Evolutionary conservation across 768 basidiomycete genomes (phyloP), one percentile per base, ranked within the genome.

Genomic region (Termitomyces sp.): DNA sequence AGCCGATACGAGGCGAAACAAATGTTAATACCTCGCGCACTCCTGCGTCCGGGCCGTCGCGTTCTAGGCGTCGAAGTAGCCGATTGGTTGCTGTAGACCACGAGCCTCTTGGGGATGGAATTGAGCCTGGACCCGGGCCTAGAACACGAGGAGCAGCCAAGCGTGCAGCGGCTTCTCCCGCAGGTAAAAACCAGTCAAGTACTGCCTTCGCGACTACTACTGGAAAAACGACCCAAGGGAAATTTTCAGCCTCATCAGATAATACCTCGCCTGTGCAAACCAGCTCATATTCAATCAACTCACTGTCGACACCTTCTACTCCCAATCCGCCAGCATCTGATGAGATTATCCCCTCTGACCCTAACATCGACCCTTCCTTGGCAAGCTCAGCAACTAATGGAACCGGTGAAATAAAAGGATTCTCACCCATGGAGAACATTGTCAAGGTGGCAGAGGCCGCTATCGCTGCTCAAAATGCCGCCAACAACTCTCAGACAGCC

Each of bases 361-460:
- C 60, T 54, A 66, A 58, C 30, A 65, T 67, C 31, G 63, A 64
- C 49, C 64, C 66, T 39, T 59, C 61, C n/a, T 54, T 62, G 50
- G 52, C 36, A 22, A 50, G 56, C 41, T 51, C 61, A 18, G 41
- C 63, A 15, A 57, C 45, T 22, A 42, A 52, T 36, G 57, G 39
- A 24, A 18, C 18, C 8, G 31, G 55, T 16, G 53, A 55, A 42
- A 24, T 50, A 54, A 62, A 60, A 39, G 60, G 55, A 61, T 20
- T 65, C 47, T 57, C 68, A 4, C 67, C 73, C 1, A 73, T 73
- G 66, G 73, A 73, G 36, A 72, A 65, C 57, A 74, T 75, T 30
- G 68, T 75, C 20, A 72, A 70, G 50, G 74, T 75, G 8, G 75
- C 75, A 1, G 73, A 75, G 50, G 72, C 74, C 22, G 73, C 71